A percentile compares a stretch with the other conserved stretches of the same genome.
phyloP scores from a whole-genome alignment of 768 basidiomycete species.

The Rhodosporidiobolus odoratus region DNA sequence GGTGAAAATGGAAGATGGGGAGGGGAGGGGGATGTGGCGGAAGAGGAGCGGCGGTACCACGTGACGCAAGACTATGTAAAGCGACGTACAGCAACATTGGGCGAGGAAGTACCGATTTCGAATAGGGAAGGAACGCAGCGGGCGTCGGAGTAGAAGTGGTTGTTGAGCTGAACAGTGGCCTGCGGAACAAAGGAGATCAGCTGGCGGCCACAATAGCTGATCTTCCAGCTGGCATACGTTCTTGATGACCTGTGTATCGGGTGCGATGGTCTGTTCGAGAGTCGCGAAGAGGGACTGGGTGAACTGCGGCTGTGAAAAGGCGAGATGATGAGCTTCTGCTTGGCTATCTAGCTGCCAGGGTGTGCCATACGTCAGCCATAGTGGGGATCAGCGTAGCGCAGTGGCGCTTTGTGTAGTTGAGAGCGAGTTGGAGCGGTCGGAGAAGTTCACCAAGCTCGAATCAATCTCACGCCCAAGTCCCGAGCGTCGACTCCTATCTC shows the following conservation, averaged over 20 bases:
- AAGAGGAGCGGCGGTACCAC: too few relatives aligned
- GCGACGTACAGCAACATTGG: constrained; percentile 69
- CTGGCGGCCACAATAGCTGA: constrained; percentile 17
- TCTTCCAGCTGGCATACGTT: constrained; percentile 56
- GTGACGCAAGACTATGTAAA: too few relatives aligned
- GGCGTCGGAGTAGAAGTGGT: constrained; percentile 85
- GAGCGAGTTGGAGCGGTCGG: not conserved
- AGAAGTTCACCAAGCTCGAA: too few relatives aligned
- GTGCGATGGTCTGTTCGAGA: constrained; percentile 75
- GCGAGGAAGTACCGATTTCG: constrained; percentile 74
- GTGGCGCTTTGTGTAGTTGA: not conserved
- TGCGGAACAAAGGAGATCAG: constrained; percentile 44
- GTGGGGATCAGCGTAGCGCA: not conserved
- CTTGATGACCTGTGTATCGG: constrained; percentile 84
- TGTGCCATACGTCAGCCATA: constrained; percentile 24
- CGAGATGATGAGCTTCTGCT: not conserved
- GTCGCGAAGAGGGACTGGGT: constrained; percentile 77
- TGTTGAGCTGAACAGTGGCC: constrained; percentile 87
- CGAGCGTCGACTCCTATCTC: too few relatives aligned
- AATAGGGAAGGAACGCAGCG: constrained; percentile 85
- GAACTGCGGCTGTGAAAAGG: constrained; percentile 52
- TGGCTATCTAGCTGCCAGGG: not conserved
- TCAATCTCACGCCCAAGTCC: too few relatives aligned
- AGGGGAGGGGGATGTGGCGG: not conserved
- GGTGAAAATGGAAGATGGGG: not conserved